Base-by-base conservation (phyloP, 371 early-diverging fungal species). In the Homolaphlyctis polyrhiza region DNA sequence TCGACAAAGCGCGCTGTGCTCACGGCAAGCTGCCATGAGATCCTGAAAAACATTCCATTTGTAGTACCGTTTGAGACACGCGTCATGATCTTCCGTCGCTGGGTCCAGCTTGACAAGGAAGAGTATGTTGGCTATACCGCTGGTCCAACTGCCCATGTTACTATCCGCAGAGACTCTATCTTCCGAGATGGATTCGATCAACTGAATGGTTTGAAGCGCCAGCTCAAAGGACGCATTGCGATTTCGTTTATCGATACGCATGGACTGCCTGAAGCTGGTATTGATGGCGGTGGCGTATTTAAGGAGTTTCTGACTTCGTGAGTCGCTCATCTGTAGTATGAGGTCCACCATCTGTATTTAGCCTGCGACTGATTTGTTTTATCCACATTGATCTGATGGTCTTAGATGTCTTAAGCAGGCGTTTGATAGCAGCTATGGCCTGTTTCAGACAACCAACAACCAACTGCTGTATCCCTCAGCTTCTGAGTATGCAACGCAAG, bases 201-300 rank as follows among this genome's bases (percentile, higher is more conserved):
- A 0, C 73, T 95, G 0, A 82, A 86, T 64, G 57, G 50, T 0
- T 71, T 90, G 58, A 68, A 65, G 0, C 49, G 80, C 0, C 71
- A 55, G 23, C 74, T 95, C 45, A 92, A 91, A 67, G 73, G 75
- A 23, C 86, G 86, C n/a, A 81, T 97, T 51, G 80, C 87, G 11
- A 95, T 97, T 58, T 77, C 85, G 2, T 94, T 97, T 80, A 82
- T 94, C 30, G 90, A 89, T 69, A 84, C 88, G 60, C 88, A 89
- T 66, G 95, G 95, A 0, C 71, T 93, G 39, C 76, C 73, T 23
- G 98, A 97, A 72, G 92, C 92, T 16, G 98, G 98, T 1, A 90
- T 96, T 63, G 98, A 96, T 72, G 96, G 95, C 58, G 95, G 95
- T 23, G 94, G 76, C 1, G 90, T 95, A 5, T 96, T 94, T 71